Percentiles rank a stretch among this genome's conserved stretches.
Evolutionary conservation across 768 basidiomycete species (phyloP).

Genomic region (Termitomyces sp.): DNA sequence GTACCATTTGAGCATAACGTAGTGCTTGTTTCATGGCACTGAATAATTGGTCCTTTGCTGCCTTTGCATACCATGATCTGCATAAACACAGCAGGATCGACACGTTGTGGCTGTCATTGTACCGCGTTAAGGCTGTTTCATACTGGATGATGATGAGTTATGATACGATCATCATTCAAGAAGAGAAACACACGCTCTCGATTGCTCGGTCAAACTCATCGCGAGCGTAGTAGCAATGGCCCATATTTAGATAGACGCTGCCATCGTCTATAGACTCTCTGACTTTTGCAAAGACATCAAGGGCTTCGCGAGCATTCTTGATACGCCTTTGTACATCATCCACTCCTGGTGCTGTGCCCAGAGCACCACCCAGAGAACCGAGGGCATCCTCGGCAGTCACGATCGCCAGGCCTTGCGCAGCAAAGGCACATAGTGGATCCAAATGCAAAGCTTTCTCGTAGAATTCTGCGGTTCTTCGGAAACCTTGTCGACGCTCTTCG

Average conservation of each 20-base stretch:
- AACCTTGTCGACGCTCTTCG: conserved; percentile 72
- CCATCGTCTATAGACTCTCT: conserved; percentile 78
- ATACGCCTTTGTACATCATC: conserved; percentile 65
- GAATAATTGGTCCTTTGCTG: conserved; percentile 83
- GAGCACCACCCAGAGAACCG: conserved; percentile 53
- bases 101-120: conserved; percentile 68
- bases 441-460: conserved; percentile 86
- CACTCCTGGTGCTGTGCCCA: conserved; percentile 34
- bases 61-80: conserved; percentile 92
- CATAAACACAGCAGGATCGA: conserved; percentile 80
- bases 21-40: conserved; percentile 79
- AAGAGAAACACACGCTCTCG: conserved; percentile 66
- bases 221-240: conserved; percentile 87
- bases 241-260: conserved; percentile 93
- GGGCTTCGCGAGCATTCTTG: conserved; percentile 78
- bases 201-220: conserved; percentile 96
- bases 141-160: conserved; percentile 47
- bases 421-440: conserved; percentile 84
- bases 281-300: conserved; percentile 87
- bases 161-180: neutral
- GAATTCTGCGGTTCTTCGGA: conserved; percentile 81
- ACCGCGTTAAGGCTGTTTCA: conserved; percentile 81
- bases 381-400: conserved; percentile 89
- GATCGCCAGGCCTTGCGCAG: conserved; percentile 94
- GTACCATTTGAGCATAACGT: conserved; percentile 73